Percentiles rank a stretch among this genome's conserved stretches.
These are phyloP conservation scores for Eucalyptus coolabah DNA, from an alignment of 345 rosid species.

Conservation along the genomic window DNA sequence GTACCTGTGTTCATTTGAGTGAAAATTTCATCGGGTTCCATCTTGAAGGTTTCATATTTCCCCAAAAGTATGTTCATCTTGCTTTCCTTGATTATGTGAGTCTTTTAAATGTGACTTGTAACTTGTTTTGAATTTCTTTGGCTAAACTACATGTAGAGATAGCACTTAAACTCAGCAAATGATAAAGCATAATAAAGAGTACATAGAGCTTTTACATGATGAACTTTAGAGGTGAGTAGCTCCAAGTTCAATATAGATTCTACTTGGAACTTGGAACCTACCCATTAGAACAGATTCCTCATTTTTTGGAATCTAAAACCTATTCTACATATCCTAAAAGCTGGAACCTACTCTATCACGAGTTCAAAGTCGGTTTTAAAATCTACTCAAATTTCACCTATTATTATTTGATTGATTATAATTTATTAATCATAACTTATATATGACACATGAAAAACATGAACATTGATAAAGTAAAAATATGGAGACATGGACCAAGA, in stretches of 20 bases:
- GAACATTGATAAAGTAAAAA: too few relatives aligned
- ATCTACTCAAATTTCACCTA: too few relatives aligned
- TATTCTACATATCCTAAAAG: too few relatives aligned
- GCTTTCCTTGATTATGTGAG: not conserved
- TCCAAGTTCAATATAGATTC: too few relatives aligned
- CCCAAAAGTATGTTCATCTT: not conserved
- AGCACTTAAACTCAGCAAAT: not conserved
- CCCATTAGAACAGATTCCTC: too few relatives aligned
- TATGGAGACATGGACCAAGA: too few relatives aligned
- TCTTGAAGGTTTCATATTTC: not conserved
- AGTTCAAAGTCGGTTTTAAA: fast-evolving
- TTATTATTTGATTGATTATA: too few relatives aligned
- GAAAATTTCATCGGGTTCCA: not conserved
- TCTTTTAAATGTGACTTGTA: not conserved
- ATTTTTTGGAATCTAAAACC: fast-evolving
- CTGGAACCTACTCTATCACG: too few relatives aligned
- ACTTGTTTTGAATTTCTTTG: not conserved
- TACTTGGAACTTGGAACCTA: fast-evolving
- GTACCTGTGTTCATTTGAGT: not conserved
- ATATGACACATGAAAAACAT: too few relatives aligned
- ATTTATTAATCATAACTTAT: too few relatives aligned
- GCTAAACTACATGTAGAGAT: not conserved
- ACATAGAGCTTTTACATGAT: not conserved
- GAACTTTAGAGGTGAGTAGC: too few relatives aligned
- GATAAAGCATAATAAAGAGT: too few relatives aligned